phyloP scores from a whole-genome alignment of 768 basidiomycete genomes.

The Phanerochaete sordida region DNA sequence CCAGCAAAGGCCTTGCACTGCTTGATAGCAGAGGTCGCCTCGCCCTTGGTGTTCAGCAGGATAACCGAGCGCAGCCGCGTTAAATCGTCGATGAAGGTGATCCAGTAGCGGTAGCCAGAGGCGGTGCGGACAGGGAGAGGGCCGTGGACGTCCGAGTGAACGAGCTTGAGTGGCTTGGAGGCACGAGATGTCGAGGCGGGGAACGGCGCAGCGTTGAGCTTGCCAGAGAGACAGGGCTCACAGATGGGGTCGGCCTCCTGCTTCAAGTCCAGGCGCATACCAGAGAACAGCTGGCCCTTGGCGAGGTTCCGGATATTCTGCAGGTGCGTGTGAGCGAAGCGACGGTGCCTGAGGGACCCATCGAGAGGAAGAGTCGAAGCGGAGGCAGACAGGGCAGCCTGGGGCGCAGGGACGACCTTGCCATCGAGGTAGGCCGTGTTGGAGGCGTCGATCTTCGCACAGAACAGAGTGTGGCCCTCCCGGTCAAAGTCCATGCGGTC shows the following conservation, averaged over 20 bases:
- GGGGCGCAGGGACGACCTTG: conserved; percentile 15
- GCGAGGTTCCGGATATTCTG: neutral
- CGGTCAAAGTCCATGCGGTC: conserved; percentile 7
- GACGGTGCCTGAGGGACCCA: conserved; percentile 21
- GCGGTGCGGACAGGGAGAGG: conserved; percentile 8
- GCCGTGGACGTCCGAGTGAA: conserved; percentile 25
- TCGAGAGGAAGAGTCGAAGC: neutral
- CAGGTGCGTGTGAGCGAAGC: conserved; percentile 18
- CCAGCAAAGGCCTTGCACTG: conserved; percentile 28
- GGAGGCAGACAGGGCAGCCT: conserved; percentile 1
- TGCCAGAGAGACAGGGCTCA: conserved; percentile 18
- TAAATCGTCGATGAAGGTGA: neutral
- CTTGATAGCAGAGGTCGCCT: conserved; percentile 24
- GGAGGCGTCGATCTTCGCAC: neutral
- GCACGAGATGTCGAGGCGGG: conserved; percentile 11
- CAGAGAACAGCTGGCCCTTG: neutral
- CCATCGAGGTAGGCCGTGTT: conserved; percentile 9
- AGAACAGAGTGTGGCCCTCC: conserved; percentile 12
- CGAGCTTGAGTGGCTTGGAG: conserved; percentile 8
- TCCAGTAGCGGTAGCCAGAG: conserved; percentile 4
- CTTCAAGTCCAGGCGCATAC: conserved; percentile 1
- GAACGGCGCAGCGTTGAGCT: conserved; percentile 21
- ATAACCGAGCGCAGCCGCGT: neutral
- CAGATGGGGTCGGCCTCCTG: conserved; percentile 17
- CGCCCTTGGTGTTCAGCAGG: conserved; percentile 19